phyloP scores from a whole-genome alignment of 495 filamentous ascomycete species.

The Aspergillus homomorphus region DNA sequence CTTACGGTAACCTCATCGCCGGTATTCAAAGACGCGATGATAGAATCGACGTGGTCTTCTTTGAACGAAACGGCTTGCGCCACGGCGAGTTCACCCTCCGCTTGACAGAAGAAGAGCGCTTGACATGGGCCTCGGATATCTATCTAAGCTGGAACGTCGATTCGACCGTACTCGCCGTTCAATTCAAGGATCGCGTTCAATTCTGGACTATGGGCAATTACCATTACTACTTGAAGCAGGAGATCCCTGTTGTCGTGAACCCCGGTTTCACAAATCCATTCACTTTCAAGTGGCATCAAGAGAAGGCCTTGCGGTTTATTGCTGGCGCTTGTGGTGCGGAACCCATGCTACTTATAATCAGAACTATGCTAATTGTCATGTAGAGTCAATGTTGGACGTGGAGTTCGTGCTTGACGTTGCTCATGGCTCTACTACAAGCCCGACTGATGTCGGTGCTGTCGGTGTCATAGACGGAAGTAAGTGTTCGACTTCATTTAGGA shows the following conservation, averaged over 20 bases:
- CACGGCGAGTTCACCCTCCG: slow-evolving; percentile 87
- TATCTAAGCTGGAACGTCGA: slow-evolving; percentile 82
- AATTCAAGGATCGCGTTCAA: slow-evolving; percentile 70
- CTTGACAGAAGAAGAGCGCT: slow-evolving; percentile 54
- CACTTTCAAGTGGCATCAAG: slow-evolving; percentile 74
- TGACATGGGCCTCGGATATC: slow-evolving; percentile 56
- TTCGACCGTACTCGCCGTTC: slow-evolving; percentile 84
- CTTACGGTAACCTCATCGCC: slow-evolving; percentile 83
- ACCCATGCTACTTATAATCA: background rate
- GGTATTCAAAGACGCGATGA: slow-evolving; percentile 70
- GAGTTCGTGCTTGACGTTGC: slow-evolving; percentile 70
- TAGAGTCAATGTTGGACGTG: slow-evolving; percentile 50
- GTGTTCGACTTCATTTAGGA: slow-evolving; percentile 17
- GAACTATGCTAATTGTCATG: slow-evolving; percentile 7
- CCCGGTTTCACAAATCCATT: slow-evolving; percentile 25
- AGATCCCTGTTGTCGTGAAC: slow-evolving; percentile 51
- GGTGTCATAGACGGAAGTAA: slow-evolving; percentile 84
- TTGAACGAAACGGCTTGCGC: slow-evolving; percentile 90
- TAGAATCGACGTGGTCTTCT: slow-evolving; percentile 83
- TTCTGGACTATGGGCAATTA: slow-evolving; percentile 98
- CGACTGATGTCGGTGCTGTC: slow-evolving; percentile 76
- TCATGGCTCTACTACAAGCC: slow-evolving; percentile 63
- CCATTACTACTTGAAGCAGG: slow-evolving; percentile 98
- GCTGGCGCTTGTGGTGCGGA: slow-evolving; percentile 42
- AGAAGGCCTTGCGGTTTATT: slow-evolving; percentile 67